Conservation (phyloP, 2,329 filamentous ascomycete species). For the Colletotrichum acutatum region DNA sequence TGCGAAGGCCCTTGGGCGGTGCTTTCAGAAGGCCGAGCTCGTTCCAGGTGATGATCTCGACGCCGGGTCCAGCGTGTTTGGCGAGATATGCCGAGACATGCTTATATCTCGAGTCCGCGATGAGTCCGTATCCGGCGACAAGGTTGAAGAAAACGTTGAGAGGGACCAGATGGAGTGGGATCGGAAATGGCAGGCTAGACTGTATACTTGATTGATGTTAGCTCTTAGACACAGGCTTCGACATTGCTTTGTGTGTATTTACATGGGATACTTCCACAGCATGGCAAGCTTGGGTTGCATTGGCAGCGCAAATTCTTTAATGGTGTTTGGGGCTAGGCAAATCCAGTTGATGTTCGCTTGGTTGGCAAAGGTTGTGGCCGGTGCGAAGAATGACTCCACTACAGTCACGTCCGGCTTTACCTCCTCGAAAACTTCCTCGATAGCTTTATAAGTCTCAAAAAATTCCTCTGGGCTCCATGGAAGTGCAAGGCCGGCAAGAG, state of each 20-base stretch:
- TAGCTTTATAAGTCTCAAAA: background rate
- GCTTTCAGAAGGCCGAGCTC: constrained; percentile 42
- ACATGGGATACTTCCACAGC: constrained; percentile 35
- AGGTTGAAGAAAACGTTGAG: constrained; percentile 19
- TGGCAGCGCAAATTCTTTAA: constrained; percentile 52
- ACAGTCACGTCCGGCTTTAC: background rate
- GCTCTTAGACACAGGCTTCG: background rate
- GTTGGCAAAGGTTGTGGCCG: background rate
- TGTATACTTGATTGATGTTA: background rate
- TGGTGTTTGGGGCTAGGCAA: constrained; percentile 56
- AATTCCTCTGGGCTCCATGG: background rate
- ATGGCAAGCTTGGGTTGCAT: constrained; percentile 49
- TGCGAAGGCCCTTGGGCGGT: constrained; percentile 4
- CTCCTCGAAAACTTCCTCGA: background rate
- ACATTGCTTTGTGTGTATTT: background rate
- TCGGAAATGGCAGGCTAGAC: constrained; percentile 36
- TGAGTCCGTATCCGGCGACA: background rate
- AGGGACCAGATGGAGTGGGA: constrained; percentile 10
- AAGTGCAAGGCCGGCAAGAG: background rate
- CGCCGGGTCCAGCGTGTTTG: constrained; percentile 10
- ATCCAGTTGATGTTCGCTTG: constrained; percentile 42
- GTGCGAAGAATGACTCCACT: background rate
- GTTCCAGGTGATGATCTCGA: constrained; percentile 55
- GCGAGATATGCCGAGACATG: background rate
- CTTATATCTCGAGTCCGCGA: background rate